Base-by-base conservation (phyloP, 495 filamentous ascomycete genomes). In the Apodospora peruviana region DNA sequence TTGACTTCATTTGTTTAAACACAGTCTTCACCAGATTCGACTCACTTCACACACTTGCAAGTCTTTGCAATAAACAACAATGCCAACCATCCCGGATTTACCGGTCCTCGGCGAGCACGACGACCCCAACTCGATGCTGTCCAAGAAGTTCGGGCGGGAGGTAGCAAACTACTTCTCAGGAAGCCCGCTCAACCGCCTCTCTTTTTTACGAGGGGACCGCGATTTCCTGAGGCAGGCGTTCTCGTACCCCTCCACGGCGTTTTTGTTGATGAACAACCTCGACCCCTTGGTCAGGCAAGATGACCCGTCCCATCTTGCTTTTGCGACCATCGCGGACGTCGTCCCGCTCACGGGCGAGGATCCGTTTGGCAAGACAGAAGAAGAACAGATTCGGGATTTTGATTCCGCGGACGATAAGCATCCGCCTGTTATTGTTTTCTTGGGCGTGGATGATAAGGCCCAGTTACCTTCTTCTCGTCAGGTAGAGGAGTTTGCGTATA, bases 161-260 rank as follows among this genome's bases (percentile, higher is more conserved):
- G 82, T 89, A 11, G 82, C 85, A 55, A 97, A 98, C 71, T 98
- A 97, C 78, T 97, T 96, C 73, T 86, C 88, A 49, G 89, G 90
- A 77, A 68, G 64, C 40, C 74, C 75, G 0, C 54, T 80, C 22
- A 80, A 80, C 58, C 69, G 77, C 4, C 75, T 97, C 2, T 91
- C 89, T 1, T 98, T 97, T 64, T 74, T 97, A 34, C 86, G 93
- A 21, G 72, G 75, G 16, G 85, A 95, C 51, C 81, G 90, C 54
- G 58, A 64, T 3, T 98, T 97, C 65, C 79, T 98, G 17, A 81
- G 81, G 40, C 72, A 76, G 22, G 91, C 90, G 18, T 76, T 90
- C 52, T 78, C 75, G 43, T 87, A 90, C 66, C 83, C 81, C 1
- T 75, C 73, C 1, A 80, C 86, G 9, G 68, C 71, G 4, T 91